These are phyloP conservation scores for Decorospora gaudefroyi DNA, from an alignment of 2,329 filamentous ascomycete genomes.

Conservation along the genomic window DNA sequence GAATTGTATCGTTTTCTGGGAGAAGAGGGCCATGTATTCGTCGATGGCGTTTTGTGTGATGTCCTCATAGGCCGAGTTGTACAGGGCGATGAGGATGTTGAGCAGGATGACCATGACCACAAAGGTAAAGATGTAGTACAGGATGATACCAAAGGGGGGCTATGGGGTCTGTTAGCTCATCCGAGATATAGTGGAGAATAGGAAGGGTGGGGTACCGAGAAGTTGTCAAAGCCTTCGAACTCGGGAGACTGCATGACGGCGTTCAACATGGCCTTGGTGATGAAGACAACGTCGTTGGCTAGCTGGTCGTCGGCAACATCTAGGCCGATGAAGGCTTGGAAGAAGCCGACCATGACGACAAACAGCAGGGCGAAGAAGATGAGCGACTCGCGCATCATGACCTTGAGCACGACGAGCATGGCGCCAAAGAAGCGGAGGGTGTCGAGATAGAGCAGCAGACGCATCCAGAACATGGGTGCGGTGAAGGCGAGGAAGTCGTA, in stretches of 20 bases:
- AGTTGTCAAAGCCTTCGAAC: slow-evolving; percentile 85
- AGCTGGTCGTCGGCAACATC: slow-evolving; percentile 75
- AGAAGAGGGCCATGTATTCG: slow-evolving; percentile 91
- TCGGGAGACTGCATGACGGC: slow-evolving; percentile 91
- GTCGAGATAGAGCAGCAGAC: slow-evolving; percentile 89
- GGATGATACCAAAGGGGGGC: slow-evolving; percentile 87
- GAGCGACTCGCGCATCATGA: slow-evolving; percentile 69
- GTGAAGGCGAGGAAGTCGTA: slow-evolving; percentile 95
- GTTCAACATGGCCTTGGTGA: slow-evolving; percentile 82
- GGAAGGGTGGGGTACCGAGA: slow-evolving; percentile 57
- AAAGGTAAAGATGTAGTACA: slow-evolving; percentile 98
- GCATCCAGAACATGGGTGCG: slow-evolving; percentile 96
- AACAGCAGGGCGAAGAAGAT: slow-evolving; percentile 94
- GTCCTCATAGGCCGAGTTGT: slow-evolving; percentile 95
- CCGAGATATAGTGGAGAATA: neutral
- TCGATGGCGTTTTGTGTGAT: slow-evolving; percentile 92
- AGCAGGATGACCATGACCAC: slow-evolving; percentile 93
- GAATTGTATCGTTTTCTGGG: slow-evolving; percentile 95
- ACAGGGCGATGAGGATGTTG: slow-evolving; percentile 95
- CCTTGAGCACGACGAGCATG: slow-evolving; percentile 94
- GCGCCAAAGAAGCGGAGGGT: slow-evolving; percentile 94
- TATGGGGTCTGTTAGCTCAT: slow-evolving; percentile 17
- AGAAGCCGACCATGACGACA: slow-evolving; percentile 81
- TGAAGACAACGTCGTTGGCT: slow-evolving; percentile 69
- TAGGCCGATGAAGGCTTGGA: slow-evolving; percentile 92